Conservation (phyloP, 768 basidiomycete genomes). For the Termitomyces sp. region DNA sequence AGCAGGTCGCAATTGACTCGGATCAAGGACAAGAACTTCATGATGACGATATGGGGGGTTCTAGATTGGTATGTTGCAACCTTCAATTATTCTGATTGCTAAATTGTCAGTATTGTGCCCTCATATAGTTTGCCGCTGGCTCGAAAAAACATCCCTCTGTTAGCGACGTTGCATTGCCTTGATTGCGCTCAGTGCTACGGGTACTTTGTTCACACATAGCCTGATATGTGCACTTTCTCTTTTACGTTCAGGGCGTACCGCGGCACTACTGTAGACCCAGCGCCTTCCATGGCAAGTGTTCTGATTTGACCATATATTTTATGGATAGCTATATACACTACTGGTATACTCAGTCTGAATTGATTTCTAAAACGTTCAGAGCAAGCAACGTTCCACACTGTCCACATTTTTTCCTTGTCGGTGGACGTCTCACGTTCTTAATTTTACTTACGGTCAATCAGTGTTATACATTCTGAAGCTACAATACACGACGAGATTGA, state of each 20-base stretch:
- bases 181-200: neutral
- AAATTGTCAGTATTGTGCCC: neutral
- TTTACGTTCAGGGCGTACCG: neutral
- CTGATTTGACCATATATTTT: too few species aligned
- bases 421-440: neutral
- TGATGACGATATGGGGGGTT: conserved; percentile 16
- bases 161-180: neutral
- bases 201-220: neutral
- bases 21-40: conserved; percentile 25
- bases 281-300: too few species aligned
- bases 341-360: too few species aligned
- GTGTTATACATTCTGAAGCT: neutral
- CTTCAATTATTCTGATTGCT: neutral
- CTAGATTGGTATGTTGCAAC: conserved; percentile 8
- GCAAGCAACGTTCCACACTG: too few species aligned
- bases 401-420: too few species aligned
- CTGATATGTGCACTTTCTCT: neutral
- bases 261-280: neutral
- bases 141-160: conserved; percentile 10
- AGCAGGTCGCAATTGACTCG: conserved; percentile 42
- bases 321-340: too few species aligned
- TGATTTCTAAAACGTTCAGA: too few species aligned
- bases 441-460: neutral
- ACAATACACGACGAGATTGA: neutral
- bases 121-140: neutral